Evolutionary conservation across 768 basidiomycete species (phyloP).

Genomic region (Tephrocybe sp.): DNA sequence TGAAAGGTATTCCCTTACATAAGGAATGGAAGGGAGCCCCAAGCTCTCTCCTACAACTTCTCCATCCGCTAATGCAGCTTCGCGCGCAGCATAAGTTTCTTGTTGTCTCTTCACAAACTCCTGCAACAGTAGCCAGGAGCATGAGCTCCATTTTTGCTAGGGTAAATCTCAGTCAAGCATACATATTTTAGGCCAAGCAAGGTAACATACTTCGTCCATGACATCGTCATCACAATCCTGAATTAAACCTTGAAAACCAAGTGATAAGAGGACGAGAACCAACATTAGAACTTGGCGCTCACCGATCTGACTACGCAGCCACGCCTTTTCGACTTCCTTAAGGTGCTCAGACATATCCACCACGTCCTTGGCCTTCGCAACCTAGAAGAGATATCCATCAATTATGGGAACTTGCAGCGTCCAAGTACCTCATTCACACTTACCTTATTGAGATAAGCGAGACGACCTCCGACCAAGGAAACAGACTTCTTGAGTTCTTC

Average conservation of each 20-base stretch:
- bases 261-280: background rate
- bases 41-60: constrained; percentile 36
- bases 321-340: constrained; percentile 71
- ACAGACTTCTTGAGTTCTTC: constrained; percentile 46
- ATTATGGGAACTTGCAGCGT: background rate
- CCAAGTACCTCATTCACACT: background rate
- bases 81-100: constrained; percentile 42
- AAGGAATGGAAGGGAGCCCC: constrained; percentile 61
- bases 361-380: constrained; percentile 62
- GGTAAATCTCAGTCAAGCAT: background rate
- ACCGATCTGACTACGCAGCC: constrained; percentile 79
- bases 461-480: constrained; percentile 70
- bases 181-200: background rate
- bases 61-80: constrained; percentile 35
- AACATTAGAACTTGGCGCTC: constrained; percentile 3
- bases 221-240: constrained; percentile 82
- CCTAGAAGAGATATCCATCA: constrained; percentile 23
- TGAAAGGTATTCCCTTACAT: constrained; percentile 33
- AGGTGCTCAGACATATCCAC: constrained; percentile 58
- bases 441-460: constrained; percentile 71
- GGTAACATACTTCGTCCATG: constrained; percentile 73
- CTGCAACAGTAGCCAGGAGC: constrained; percentile 74
- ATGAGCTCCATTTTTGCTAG: constrained; percentile 79
- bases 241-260: constrained; percentile 47
- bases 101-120: constrained; percentile 66